Evolutionary conservation across 177 flowering plant species (phyloP), one percentile per base, ranked within the genome.

Genomic region (Vitis hybrid): DNA sequence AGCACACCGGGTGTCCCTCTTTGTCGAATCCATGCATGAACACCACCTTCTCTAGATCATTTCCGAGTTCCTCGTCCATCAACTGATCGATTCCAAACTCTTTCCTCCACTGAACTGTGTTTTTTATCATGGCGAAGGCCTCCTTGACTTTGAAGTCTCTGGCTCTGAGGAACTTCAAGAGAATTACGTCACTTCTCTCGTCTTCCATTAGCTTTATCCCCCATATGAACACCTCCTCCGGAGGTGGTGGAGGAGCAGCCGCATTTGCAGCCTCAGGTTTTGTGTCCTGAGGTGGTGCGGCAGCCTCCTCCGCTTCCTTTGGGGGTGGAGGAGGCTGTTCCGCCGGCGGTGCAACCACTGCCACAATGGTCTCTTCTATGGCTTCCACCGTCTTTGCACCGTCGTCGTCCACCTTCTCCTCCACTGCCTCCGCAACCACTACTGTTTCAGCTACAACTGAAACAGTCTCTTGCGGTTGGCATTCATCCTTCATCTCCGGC

Each of bases 321-420:
- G 12, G 64, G 11, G 34, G 45, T 8, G 23, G 48, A 30, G 30
- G 64, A 32, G 64, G 26, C 54, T 60, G 63, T 18, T 60, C 32
- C 23, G 65, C 80, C 6, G 74, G 51, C 2, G 78, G 52, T 2
- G 73, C 68, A 48, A 74, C 62, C 19, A 85, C 86, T 8, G 85
- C 83, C 1, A 91, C 90, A 3, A 90, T 77, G 0, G 92, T 80
- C 75, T 90, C 95, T 59, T 90, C 83, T 32, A 90, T 86, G 11
- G 90, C 95, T 66, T 87, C 92, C 3, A 86, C 91, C 0, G 87
- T 85, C 78, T 85, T 86, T 17, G 83, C 87, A 1, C 85, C 90
- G 19, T 84, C 88, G 0, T 82, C 88, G 23, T 82, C 76, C 0
- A 67, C 74, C 26, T 63, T 67, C 5, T 69, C 68, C 5, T 65